Evolutionary conservation across 2,329 filamentous ascomycete species (phyloP).

Genomic region (Phyllosticta ampelicida): DNA sequence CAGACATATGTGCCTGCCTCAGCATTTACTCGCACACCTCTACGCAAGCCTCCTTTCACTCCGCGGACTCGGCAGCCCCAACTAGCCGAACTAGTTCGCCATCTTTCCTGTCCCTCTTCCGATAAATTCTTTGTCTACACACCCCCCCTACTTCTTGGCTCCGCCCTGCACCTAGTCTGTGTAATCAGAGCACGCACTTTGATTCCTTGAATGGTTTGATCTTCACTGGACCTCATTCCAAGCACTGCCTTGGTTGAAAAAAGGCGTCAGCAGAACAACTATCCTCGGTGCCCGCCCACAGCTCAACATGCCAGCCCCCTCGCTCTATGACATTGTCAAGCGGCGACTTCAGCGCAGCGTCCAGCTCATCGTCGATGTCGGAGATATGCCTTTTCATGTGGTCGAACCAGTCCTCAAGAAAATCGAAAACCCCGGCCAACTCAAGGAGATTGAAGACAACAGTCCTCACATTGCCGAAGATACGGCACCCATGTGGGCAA

Average conservation of each 20-base stretch:
- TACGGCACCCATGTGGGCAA: constrained; percentile 63
- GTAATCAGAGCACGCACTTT: background rate
- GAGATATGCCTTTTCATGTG: constrained; percentile 56
- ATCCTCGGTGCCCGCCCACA: background rate
- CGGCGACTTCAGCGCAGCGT: constrained; percentile 32
- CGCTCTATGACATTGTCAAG: constrained; percentile 30
- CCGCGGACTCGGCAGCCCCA: background rate
- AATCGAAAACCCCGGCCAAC: constrained; percentile 62
- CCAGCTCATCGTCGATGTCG: constrained; percentile 52
- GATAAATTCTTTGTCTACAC: background rate
- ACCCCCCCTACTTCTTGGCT: background rate
- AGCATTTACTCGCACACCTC: background rate
- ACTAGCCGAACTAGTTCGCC: background rate
- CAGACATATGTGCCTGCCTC: background rate
- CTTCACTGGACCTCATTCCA: background rate
- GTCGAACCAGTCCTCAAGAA: constrained; percentile 58
- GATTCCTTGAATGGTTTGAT: background rate
- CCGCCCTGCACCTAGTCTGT: background rate
- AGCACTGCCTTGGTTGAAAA: background rate
- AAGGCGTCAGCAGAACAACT: background rate
- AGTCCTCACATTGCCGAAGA: constrained; percentile 66
- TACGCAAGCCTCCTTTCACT: background rate
- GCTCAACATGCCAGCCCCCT: constrained; percentile 23
- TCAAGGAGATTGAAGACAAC: constrained; percentile 59
- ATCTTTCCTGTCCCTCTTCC: background rate